Evolutionary conservation across 2,329 filamentous ascomycete species (phyloP), one percentile per base, ranked within the genome.

Genomic region (Aspergillus quadrilineatus): DNA sequence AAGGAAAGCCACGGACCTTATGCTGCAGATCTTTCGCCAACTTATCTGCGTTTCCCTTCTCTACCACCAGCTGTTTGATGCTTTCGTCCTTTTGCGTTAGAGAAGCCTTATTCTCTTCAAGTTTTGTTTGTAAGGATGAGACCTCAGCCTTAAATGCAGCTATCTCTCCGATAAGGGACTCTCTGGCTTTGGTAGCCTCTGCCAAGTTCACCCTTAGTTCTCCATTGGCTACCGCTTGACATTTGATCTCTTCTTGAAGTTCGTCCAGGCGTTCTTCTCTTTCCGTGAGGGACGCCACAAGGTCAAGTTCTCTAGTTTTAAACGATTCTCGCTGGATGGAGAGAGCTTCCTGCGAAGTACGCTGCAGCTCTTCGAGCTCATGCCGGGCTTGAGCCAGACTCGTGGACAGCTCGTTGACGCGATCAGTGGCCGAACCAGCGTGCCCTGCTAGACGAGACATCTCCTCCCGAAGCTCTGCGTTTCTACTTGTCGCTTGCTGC

Each of bases 211-310:
- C 62, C 4, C 56, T 59, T 7, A 68, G 43, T 29, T 63, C 46
- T 15, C 63, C 53, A 55, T 64, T 65, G 39, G 68, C 63, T 30
- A 57, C 57, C 54, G 50, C 59, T n/a, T 67, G 57, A 14, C 53
- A 46, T 42, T 62, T 61, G 4, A 77, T 54, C 28, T 73, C 63
- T 44, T 75, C 69, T 28, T 77, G 71, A 10, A 76, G 61, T 41
- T 76, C 73, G 28, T 79, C 76, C 4, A 79, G 53, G 5, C 70
- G 67, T 53, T 81, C 78, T 32, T 80, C 75, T 55, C 76, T 79
- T 17, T 73, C 74, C 1, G 77, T 76, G 4, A 77, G 56, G 6
- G 66, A 72, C 39, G 77, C 73, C 22, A 76, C 70, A 26, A 77
- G 66, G 32, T 75, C 73, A 3, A 82, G 60, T 44, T 83, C 77